Base-by-base conservation (phyloP, 1,284 basidiomycete species). In the Cystobasidiaceae sp. region DNA sequence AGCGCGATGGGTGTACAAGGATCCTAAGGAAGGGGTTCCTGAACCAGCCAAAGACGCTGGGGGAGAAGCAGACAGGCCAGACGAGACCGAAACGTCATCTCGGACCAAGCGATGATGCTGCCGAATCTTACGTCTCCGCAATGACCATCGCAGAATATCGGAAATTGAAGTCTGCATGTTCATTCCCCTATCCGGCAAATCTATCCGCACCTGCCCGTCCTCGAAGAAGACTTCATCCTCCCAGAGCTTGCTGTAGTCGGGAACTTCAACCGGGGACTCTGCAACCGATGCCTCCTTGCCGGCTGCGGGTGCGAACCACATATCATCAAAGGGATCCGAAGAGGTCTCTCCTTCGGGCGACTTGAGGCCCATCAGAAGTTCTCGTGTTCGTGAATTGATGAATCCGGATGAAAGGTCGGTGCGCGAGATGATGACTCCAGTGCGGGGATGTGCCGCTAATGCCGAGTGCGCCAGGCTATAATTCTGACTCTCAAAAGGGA, bases 301-400 rank as follows among this genome's bases (percentile, higher is more conserved):
- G 17, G 57, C 43, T 8, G 57, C 43, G 21, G 57, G 43, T 7
- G 57, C 37, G 33, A 48, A 59, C 44, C 43, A 59, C 57, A 48
- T 46, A 30, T 59, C 57, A 21, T 59, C 57, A n/a, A 59, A 59
- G 11, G 57, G 57, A 49, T 59, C 57, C 8, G 57, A 33, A 21
- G 51, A 34, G 15, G 8, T 41, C 33, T 59, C 57, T 13, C 43
- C 23, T 21, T 59, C 57, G 9, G 63, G 63, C 6, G 54, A 46
- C 39, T 57, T 56, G 2, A 65, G 41, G 2, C 63, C 63, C 37
- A 71, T 50, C 13, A 68, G 52, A 4, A 71, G 37, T 52, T 72
- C 71, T 2, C 71, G 57, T 0, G 71, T 67, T 9, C 67, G 59
- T 2, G 66, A 62, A 56, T 72, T 72, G 65, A 71, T 69, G 56